These are phyloP conservation scores for Phialophora verrucosa DNA, from an alignment of 2,329 filamentous ascomycete species.

Conservation along the genomic window DNA sequence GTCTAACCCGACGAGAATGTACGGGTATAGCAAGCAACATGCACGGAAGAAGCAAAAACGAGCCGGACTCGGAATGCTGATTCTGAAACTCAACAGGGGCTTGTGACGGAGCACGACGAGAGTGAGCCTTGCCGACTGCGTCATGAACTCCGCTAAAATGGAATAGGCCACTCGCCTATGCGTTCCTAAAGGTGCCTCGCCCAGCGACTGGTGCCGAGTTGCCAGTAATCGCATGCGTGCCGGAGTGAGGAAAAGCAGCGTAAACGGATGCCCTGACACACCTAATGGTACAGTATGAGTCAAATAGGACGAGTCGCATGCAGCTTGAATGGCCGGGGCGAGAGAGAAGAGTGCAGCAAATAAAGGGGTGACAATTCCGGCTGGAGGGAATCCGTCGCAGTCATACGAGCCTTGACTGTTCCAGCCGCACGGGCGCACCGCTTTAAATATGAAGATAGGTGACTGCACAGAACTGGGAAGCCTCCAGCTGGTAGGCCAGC, in stretches of 20 bases:
- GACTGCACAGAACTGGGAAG: background rate
- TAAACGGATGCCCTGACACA: background rate
- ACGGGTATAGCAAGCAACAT: background rate
- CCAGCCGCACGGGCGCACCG: background rate
- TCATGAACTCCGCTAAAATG: constrained; percentile 4
- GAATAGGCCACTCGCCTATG: constrained; percentile 1
- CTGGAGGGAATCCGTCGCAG: background rate
- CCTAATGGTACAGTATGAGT: constrained; percentile 1
- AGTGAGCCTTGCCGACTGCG: constrained; percentile 4
- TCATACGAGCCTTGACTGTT: background rate
- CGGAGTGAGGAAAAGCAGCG: background rate
- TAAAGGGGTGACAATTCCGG: background rate
- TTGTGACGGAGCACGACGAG: background rate
- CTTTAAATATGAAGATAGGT: background rate
- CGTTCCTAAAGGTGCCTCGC: background rate
- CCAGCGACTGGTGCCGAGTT: background rate
- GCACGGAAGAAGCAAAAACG: background rate
- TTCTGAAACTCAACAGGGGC: constrained; percentile 19
- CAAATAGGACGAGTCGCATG: background rate
- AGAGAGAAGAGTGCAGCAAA: background rate
- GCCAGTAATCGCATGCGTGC: background rate
- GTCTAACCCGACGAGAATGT: background rate
- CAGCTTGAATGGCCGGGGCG: background rate
- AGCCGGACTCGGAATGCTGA: constrained; percentile 1
- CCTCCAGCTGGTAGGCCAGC: background rate